These are phyloP conservation scores for Endoconidiophora polonica DNA, from an alignment of 2,329 filamentous ascomycete genomes.

Conservation along the genomic window DNA sequence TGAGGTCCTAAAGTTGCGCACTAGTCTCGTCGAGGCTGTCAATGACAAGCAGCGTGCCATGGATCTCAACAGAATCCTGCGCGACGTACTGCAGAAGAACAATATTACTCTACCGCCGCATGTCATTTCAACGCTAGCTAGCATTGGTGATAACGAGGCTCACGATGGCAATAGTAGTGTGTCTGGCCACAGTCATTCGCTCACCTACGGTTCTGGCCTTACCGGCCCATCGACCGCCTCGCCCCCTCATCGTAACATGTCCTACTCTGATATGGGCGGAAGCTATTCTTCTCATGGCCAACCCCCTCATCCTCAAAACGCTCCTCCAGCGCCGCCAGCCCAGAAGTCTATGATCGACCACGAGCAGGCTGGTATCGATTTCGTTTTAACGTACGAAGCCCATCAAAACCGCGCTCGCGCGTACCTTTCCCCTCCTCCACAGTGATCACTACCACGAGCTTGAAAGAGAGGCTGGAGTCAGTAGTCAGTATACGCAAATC, in stretches of 20 bases:
- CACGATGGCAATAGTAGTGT: conserved; percentile 38
- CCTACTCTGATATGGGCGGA: conserved; percentile 12
- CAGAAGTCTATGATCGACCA: conserved; percentile 36
- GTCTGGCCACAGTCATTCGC: conserved; percentile 41
- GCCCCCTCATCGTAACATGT: conserved; percentile 18
- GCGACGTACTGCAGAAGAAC: conserved; percentile 35
- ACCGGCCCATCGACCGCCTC: conserved; percentile 27
- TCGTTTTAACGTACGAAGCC: conserved; percentile 71
- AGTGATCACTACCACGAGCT: conserved; percentile 15
- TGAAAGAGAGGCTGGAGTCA: no score
- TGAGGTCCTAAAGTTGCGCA: conserved; percentile 72
- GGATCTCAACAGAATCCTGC: conserved; percentile 28
- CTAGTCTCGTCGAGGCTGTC: conserved; percentile 42
- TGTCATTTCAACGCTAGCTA: conserved; percentile 13
- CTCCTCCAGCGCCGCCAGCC: not conserved
- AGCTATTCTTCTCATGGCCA: conserved; percentile 18
- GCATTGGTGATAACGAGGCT: conserved; percentile 25
- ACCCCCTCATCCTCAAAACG: conserved; percentile 20
- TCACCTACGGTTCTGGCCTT: conserved; percentile 29
- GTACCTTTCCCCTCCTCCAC: conserved; percentile 48
- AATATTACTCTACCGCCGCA: conserved; percentile 24
- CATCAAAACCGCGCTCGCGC: conserved; percentile 33
- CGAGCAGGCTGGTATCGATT: conserved; percentile 74
- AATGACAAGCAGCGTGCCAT: conserved; percentile 49
- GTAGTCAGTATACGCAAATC: not conserved